Base-by-base conservation (phyloP, 306 rosid genomes). In the Arachis stenosperma region DNA sequence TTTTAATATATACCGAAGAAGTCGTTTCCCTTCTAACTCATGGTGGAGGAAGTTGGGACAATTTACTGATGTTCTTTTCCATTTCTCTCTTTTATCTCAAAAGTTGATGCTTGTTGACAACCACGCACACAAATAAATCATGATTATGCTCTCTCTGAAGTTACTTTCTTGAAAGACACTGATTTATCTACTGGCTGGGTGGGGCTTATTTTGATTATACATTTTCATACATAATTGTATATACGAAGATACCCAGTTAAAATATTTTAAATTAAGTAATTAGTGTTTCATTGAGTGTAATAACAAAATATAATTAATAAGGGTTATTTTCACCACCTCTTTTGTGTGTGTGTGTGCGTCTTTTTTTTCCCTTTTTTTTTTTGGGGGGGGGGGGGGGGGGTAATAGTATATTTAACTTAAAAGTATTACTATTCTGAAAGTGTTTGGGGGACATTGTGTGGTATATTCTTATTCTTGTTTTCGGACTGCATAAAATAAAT, bases 381-480 rank as follows among this genome's bases (percentile, higher is more conserved):
- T 33, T 33, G 37, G 4, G 37, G 2, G 37, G 37, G 37, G 2
- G 37, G 4, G 37, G 37, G 4, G 37, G 37, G 2, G 37, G 3
- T 33, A 48, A 39, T 68, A 27, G 15, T 71, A 15, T 59, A 59
- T 65, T 30, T 46, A 22, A 42, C 41, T 75, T 29, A 36, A 15
- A 15, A 27, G 12, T 13, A 40, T 13, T 50, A 27, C 7, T 13
- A 40, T 13, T 50, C 6, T 63, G 11, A 27, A 39, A 70, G 55
- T 43, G 12, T 15, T 54, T 69, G n/a, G 44, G 52, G 55, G 56
- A 64, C 12, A 39, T 33, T 33, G 37, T 59, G 30, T 37, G 65
- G 42, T 57, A 64, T 69, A 61, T 47, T 54, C 60, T 60, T 77
- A 2, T 33, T 33, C 37, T 47, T 74, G 71, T 69, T 53, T 74